A percentile compares a stretch with the other conserved stretches of the same genome.
These are phyloP conservation scores for Hypoxylon rubiginosum DNA, from an alignment of 2,329 filamentous ascomycete species.

Conservation along the genomic window DNA sequence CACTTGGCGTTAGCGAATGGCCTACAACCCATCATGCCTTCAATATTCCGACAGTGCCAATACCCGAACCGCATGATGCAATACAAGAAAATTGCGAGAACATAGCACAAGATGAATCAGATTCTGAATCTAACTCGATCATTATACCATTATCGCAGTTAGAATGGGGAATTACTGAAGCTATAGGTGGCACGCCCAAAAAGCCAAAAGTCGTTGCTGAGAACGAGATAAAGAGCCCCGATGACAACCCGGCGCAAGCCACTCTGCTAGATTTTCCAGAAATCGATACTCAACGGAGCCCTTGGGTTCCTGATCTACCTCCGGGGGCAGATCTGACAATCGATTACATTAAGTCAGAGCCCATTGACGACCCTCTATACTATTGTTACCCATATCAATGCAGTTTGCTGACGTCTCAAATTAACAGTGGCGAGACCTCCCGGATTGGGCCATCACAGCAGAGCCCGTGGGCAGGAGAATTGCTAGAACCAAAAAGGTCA, in stretches of 20 bases:
- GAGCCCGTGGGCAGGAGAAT: slow-evolving; percentile 49
- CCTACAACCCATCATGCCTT: slow-evolving; percentile 4
- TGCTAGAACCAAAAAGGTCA: slow-evolving; percentile 6
- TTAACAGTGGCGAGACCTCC: slow-evolving; percentile 17
- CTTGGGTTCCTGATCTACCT: slow-evolving; percentile 43
- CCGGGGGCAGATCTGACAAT: slow-evolving; percentile 19
- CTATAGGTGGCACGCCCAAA: slow-evolving; percentile 5
- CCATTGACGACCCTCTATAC: slow-evolving; percentile 12
- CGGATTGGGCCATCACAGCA: slow-evolving; percentile 48
- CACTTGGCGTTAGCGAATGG: slow-evolving; percentile 3
- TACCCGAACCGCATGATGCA: background rate
- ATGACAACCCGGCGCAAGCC: slow-evolving; percentile 3
- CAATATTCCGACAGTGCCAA: slow-evolving; percentile 10
- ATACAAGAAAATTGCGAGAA: slow-evolving; percentile 5
- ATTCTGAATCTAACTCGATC: slow-evolving; percentile 21
- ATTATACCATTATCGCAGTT: slow-evolving; percentile 35
- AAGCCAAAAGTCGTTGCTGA: slow-evolving; percentile 6
- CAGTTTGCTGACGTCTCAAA: slow-evolving; percentile 25
- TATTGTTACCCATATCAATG: slow-evolving; percentile 11
- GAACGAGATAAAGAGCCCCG: background rate
- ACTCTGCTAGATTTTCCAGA: slow-evolving; percentile 3
- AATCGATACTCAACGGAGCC: slow-evolving; percentile 44
- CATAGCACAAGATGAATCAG: slow-evolving; percentile 18
- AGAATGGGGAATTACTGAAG: slow-evolving; percentile 31
- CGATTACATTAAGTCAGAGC: slow-evolving; percentile 35